These are phyloP conservation scores for Heterobasidion occidentale DNA, from an alignment of 1,284 basidiomycete species.

Conservation along the genomic window DNA sequence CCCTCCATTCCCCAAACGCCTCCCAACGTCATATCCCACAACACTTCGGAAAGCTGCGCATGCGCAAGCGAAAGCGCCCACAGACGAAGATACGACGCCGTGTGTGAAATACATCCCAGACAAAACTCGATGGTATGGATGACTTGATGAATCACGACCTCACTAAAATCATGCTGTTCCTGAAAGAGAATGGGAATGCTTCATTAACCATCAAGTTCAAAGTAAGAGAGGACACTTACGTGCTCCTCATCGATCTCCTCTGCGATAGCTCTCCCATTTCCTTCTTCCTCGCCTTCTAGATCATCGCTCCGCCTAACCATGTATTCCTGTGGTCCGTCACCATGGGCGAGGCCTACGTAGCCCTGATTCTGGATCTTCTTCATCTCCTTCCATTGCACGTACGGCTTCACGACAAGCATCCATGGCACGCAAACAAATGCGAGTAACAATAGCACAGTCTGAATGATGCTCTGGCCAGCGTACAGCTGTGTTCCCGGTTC, in stretches of 20 bases:
- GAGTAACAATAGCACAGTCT: slow-evolving; percentile 73
- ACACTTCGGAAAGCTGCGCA: slow-evolving; percentile 93
- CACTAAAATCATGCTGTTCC: slow-evolving; percentile 85
- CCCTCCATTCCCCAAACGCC: slow-evolving; percentile 47
- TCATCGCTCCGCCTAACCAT: slow-evolving; percentile 39
- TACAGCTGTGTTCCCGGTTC: slow-evolving; percentile 56
- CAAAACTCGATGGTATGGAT: slow-evolving; percentile 99
- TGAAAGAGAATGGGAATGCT: slow-evolving; percentile 21
- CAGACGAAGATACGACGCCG: slow-evolving; percentile 96
- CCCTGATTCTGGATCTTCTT: slow-evolving; percentile 80
- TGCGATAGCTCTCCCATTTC: slow-evolving; percentile 66
- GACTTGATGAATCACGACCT: slow-evolving; percentile 93
- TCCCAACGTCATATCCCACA: slow-evolving; percentile 83
- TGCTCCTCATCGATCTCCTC: slow-evolving; percentile 64
- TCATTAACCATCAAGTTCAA: background rate
- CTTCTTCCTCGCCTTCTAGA: slow-evolving; percentile 81
- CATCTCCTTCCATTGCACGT: slow-evolving; percentile 88
- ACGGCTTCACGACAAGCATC: slow-evolving; percentile 94
- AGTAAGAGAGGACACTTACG: slow-evolving; percentile 30
- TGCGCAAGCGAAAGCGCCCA: slow-evolving; percentile 99
- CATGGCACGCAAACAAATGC: slow-evolving; percentile 92
- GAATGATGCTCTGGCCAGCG: slow-evolving; percentile 80
- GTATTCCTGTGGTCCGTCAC: slow-evolving; percentile 17
- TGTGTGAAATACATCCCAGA: slow-evolving; percentile 97
- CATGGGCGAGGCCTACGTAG: slow-evolving; percentile 61